phyloP scores from a whole-genome alignment of 306 rosid species.

The Carpinus viminea region DNA sequence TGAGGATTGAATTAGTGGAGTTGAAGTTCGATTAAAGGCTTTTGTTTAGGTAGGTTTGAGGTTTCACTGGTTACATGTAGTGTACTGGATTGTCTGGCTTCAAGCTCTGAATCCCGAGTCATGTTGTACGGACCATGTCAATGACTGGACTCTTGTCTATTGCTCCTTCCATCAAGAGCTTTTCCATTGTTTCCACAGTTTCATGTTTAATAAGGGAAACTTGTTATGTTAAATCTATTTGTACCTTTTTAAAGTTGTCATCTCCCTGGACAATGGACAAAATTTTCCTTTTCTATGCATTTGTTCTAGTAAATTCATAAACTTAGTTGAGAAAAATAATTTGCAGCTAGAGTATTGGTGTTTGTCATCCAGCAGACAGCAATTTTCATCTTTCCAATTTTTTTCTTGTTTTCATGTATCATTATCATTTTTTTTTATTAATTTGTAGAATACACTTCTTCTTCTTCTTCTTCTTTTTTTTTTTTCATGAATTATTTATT shows the following conservation, averaged over 20 bases:
- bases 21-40: background rate
- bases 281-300: background rate
- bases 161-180: background rate
- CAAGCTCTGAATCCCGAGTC: background rate
- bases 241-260: background rate
- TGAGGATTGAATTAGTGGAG: background rate
- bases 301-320: background rate
- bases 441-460: background rate
- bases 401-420: background rate
- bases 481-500: background rate
- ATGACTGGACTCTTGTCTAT: background rate
- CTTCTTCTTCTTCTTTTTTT: too few species aligned
- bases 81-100: background rate
- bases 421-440: background rate
- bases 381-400: background rate
- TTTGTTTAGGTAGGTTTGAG: background rate
- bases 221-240: background rate
- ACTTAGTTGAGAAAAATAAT: background rate
- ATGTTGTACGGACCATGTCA: background rate
- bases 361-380: conserved; percentile 10
- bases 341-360: background rate
- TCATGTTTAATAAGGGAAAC: background rate
- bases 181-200: background rate
- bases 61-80: background rate
- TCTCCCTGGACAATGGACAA: background rate